Conservation (phyloP, 768 basidiomycete genomes). For the Boletus speciosus region DNA sequence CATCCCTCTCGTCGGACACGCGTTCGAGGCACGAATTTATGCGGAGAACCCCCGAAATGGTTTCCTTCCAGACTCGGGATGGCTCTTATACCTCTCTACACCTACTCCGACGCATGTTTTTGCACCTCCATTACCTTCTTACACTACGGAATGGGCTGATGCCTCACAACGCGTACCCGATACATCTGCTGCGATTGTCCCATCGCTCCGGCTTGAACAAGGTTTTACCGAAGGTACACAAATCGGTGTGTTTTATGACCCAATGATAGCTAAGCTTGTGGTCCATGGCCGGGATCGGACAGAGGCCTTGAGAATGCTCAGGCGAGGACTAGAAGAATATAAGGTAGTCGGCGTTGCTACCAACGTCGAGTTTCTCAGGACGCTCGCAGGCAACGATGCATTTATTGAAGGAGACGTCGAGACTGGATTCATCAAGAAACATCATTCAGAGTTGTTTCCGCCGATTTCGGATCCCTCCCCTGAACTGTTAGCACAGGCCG, state of each 20-base stretch:
- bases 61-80: conserved; percentile 90
- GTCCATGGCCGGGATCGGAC: conserved; percentile 82
- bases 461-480: conserved; percentile 53
- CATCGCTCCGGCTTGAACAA: conserved; percentile 82
- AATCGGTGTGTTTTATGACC: conserved; percentile 88
- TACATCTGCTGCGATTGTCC: conserved; percentile 34
- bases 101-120: conserved; percentile 71
- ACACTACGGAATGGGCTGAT: conserved; percentile 22
- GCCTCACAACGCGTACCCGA: conserved; percentile 23
- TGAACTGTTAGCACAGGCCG: conserved; percentile 72
- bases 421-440: conserved; percentile 93
- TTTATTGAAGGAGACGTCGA: conserved; percentile 83
- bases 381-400: conserved; percentile 69
- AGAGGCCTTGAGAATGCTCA: conserved; percentile 77
- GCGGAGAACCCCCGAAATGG: conserved; percentile 92
- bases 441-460: conserved; percentile 79
- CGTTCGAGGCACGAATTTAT: conserved; percentile 94
- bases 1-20: conserved; percentile 87
- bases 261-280: conserved; percentile 90
- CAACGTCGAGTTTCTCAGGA: conserved; percentile 84
- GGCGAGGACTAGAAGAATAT: conserved; percentile 82
- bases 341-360: conserved; percentile 89
- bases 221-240: conserved; percentile 78
- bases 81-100: conserved; percentile 74
- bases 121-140: conserved; percentile 43